Base-by-base conservation (phyloP, 2,329 filamentous ascomycete species). In the Pyrenochaeta sp. region DNA sequence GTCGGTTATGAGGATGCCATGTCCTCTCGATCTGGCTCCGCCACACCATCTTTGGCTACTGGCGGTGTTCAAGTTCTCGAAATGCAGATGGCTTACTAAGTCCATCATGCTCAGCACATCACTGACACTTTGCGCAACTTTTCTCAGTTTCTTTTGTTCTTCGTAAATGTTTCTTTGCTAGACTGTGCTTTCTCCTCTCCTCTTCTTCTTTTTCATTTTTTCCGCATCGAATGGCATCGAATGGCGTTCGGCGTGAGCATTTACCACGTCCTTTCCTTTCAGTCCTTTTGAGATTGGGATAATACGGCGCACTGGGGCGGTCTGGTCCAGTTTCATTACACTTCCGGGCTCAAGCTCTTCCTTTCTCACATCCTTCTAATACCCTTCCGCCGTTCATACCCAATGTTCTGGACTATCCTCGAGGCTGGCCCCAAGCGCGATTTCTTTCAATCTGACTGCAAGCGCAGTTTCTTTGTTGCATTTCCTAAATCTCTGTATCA, bases 1-100 rank as follows among this genome's bases (percentile, higher is more conserved):
- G 85, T 93, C 57, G 92, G 93, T 72, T 97, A 96, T 67, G 91
- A 96, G 69, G 93, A 96, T 70, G 88, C 92, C 39, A 69, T 81
- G 61, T 74, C 77, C 31, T 72, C 75, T 11, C 73, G 74, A 41
- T 73, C 73, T 15, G 71, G 72, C 44, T 73, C 71, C 44, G 63
- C 69, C 18, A 70, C 71, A 37, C 72, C 72, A 19, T 69, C 71
- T 22, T 68, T 75, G 61, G 64, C 73, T 43, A 53, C 72, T 28
- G 69, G 72, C 28, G 67, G 64, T 35, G 68, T 75, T 4, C 69
- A 69, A 34, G 69, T 71, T 9, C 60, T 74, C 10, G 72, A 73
- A 50, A 73, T 74, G 72, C 72, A 74, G 44, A 67, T 73, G 58
- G 72, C 72, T 35, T 74, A 73, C 54, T 74, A 69, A 47, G 34